Percentiles rank a stretch among this genome's conserved stretches.
Conservation (phyloP, 2,329 filamentous ascomycete genomes). For the Amauroascus niger region DNA sequence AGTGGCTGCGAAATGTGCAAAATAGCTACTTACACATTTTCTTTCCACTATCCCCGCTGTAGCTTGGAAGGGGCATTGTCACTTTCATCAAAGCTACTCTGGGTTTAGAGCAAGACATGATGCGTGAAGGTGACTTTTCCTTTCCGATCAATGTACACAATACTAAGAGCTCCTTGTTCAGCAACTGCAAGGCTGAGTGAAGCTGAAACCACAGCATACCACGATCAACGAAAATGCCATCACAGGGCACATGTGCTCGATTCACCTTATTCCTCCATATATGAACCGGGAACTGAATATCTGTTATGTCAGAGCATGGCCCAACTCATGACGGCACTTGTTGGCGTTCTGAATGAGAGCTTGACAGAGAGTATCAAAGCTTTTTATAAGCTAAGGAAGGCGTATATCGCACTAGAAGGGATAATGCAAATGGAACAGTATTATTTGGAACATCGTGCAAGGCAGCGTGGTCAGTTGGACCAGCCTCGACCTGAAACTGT, state of each 20-base stretch:
- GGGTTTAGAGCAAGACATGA: constrained; percentile 84
- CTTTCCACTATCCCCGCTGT: constrained; percentile 19
- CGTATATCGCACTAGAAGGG: constrained; percentile 69
- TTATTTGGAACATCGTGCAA: constrained; percentile 34
- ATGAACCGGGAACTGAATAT: constrained; percentile 77
- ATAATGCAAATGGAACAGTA: constrained; percentile 67
- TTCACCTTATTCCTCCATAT: constrained; percentile 53
- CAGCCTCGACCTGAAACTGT: background rate
- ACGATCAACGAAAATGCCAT: constrained; percentile 65
- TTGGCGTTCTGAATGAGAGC: constrained; percentile 84
- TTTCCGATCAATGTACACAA: background rate
- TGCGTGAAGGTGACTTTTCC: constrained; percentile 55
- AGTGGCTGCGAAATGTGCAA: no score
- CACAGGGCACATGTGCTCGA: constrained; percentile 47
- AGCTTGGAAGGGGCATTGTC: constrained; percentile 70
- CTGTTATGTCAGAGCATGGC: constrained; percentile 73
- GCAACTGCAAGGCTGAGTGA: constrained; percentile 61
- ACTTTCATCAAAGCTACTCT: constrained; percentile 78
- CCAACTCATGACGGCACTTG: constrained; percentile 79
- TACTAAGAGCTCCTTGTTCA: constrained; percentile 19
- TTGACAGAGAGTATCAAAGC: constrained; percentile 82
- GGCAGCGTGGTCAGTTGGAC: no score
- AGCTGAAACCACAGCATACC: constrained; percentile 66
- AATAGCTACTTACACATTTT: background rate
- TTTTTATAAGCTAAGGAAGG: constrained; percentile 87